A percentile compares a stretch with the other conserved stretches of the same genome.
phyloP scores from a whole-genome alignment of 139 green algal genomes.

The Edaphochlamys debaryana region DNA sequence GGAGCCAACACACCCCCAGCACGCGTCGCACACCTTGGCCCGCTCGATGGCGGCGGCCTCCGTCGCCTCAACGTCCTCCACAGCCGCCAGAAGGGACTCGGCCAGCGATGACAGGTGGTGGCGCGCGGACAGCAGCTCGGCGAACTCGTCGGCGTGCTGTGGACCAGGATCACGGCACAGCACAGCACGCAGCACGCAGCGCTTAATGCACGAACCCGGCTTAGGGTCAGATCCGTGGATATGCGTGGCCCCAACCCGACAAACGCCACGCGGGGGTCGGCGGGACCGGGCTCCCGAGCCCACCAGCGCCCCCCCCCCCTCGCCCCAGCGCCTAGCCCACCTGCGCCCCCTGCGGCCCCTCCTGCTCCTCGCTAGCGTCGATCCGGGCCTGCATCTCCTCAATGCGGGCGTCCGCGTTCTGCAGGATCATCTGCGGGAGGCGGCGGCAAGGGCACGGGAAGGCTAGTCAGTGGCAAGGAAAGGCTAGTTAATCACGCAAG shows the following conservation, averaged over 20 bases:
- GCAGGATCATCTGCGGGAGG: background rate
- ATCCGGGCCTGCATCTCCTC: slow-evolving; percentile 40
- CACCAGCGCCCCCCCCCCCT: too few relatives aligned
- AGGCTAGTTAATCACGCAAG: too few relatives aligned
- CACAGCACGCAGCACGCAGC: too few relatives aligned
- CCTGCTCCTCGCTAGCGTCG: slow-evolving; percentile 5
- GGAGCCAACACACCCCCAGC: too few relatives aligned
- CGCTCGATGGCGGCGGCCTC: background rate
- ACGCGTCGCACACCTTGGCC: slow-evolving; percentile 26
- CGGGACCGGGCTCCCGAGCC: too few relatives aligned
- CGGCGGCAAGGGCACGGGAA: background rate
- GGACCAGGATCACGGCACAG: too few relatives aligned
- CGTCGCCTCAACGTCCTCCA: slow-evolving; percentile 16
- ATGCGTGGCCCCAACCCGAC: too few relatives aligned
- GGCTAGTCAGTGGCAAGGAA: too few relatives aligned
- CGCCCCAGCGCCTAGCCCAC: too few relatives aligned
- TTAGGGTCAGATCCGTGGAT: too few relatives aligned
- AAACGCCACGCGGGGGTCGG: too few relatives aligned
- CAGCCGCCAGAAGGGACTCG: background rate
- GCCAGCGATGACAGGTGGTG: background rate
- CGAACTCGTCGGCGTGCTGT: background rate
- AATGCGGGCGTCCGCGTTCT: slow-evolving; percentile 10
- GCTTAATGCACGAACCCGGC: too few relatives aligned
- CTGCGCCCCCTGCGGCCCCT: background rate
- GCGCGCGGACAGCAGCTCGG: slow-evolving; percentile 4